Evolutionary conservation across 2,329 filamentous ascomycete genomes (phyloP), one percentile per base, ranked within the genome.

Genomic region (Pseudopithomyces chartarum): DNA sequence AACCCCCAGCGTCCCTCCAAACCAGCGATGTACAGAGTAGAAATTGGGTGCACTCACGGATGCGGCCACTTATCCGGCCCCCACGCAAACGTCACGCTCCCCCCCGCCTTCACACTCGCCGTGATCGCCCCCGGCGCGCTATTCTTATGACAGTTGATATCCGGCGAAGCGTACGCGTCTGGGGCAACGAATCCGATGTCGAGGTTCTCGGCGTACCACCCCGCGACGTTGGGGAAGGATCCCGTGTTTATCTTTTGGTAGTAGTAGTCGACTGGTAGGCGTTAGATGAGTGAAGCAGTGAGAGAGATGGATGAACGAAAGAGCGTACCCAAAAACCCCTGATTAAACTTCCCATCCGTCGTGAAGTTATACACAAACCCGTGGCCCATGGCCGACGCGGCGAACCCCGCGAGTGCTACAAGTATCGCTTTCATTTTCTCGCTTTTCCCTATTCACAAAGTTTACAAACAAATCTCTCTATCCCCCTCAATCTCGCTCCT

Each of bases 271-370:
- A 54, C 51, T 54, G 42, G 10, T n/a, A 1, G 7, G 4, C 2
- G 7, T 36, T 12, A n/a, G n/a, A 47, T 39, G 26, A 12, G 12
- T 19, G 13, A n/a, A 47, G 33, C 10, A 6, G 12, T 20, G 17
- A 8, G 34, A 32, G 23, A 10, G 38, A 20, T 11, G 19, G 15
- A 12, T 32, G 6, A 43, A 15, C 3, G 22, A 8, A 13, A 48
- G 45, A 3, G 46, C 52, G 42, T 60, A 56, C 51, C 66, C 69
- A 72, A 57, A 73, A 76, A 72, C 55, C 76, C 74, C 44, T 70
- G 59, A 63, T 81, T 82, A 55, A 73, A 76, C 2, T 67, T 68
- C 42, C 80, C 80, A 58, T 78, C 77, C 44, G 79, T 74, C 32
- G 78, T 71, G 47, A 80, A 70, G 54, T 74, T 73, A 7, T 63